Conservation (phyloP, 257 asterid species). For the Rehmannia glutinosa region DNA sequence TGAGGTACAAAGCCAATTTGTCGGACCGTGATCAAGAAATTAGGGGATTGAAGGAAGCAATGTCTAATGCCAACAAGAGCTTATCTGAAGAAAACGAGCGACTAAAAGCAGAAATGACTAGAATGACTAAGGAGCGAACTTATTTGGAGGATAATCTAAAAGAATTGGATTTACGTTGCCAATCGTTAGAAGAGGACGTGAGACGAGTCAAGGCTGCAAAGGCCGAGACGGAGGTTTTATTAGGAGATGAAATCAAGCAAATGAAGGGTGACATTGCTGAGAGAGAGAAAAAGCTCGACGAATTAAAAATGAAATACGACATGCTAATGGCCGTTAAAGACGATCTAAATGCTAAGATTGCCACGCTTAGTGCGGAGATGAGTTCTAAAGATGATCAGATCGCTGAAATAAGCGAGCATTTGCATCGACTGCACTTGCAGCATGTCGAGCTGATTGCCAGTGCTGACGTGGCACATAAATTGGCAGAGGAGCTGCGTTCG, state of each 20-base stretch:
- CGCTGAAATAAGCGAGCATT: conserved; percentile 41
- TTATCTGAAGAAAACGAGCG: conserved; percentile 70
- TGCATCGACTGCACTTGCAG: conserved; percentile 58
- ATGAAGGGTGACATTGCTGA: conserved; percentile 39
- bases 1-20: conserved; percentile 62
- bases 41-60: conserved; percentile 60
- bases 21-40: conserved; percentile 87
- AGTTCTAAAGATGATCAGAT: conserved; percentile 42
- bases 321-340: conserved; percentile 32
- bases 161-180: conserved; percentile 70
- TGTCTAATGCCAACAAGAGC: conserved; percentile 75
- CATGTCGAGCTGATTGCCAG: conserved; percentile 41
- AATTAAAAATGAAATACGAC: conserved; percentile 27
- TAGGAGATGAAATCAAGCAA: conserved; percentile 44
- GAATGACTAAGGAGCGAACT: conserved; percentile 45
- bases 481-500: conserved; percentile 31
- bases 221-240: conserved; percentile 40
- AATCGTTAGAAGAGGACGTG: conserved; percentile 64
- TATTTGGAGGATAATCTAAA: conserved; percentile 64
- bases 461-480: conserved; percentile 36
- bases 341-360: conserved; percentile 31
- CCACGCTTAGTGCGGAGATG: conserved; percentile 27
- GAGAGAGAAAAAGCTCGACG: conserved; percentile 36
- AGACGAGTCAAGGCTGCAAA: conserved; percentile 54
- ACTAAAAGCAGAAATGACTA: conserved; percentile 56